phyloP scores from a whole-genome alignment of 2,329 filamentous ascomycete species.

The Stachybotrys chlorohalonatus region DNA sequence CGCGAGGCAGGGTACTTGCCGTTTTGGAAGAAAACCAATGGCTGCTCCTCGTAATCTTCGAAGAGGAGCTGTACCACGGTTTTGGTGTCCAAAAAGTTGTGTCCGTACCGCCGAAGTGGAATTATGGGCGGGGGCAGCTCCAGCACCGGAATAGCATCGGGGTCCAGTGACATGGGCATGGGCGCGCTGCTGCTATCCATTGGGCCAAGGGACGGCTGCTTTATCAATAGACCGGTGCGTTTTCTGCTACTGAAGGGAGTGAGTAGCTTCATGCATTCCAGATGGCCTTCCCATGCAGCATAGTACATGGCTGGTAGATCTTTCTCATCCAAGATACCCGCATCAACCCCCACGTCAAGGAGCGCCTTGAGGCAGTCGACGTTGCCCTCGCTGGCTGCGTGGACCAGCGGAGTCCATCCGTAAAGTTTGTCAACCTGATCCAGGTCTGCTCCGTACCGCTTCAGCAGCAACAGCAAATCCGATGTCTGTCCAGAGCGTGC shows the following conservation, averaged over 20 bases:
- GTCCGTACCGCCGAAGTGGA: slow-evolving; percentile 84
- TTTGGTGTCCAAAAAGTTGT: slow-evolving; percentile 98
- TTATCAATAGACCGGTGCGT: slow-evolving; percentile 32
- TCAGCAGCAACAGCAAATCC: slow-evolving; percentile 68
- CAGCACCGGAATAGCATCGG: slow-evolving; percentile 83
- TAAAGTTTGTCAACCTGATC: slow-evolving; percentile 94
- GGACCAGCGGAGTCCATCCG: slow-evolving; percentile 93
- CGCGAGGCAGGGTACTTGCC: slow-evolving; percentile 93
- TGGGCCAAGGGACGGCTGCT: slow-evolving; percentile 33
- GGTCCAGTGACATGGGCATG: slow-evolving; percentile 59
- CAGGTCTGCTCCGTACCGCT: slow-evolving; percentile 79
- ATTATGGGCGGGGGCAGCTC: slow-evolving; percentile 94
- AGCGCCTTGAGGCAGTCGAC: slow-evolving; percentile 78
- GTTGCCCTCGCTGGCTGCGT: slow-evolving; percentile 93
- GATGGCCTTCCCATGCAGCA: slow-evolving; percentile 92
- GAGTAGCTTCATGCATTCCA: slow-evolving; percentile 88
- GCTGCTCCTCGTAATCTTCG: slow-evolving; percentile 63
- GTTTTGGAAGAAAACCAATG: slow-evolving; percentile 92
- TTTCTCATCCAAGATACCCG: slow-evolving; percentile 82
- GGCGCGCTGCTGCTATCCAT: slow-evolving; percentile 41
- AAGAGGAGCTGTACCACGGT: slow-evolving; percentile 92
- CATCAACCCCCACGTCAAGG: slow-evolving; percentile 68
- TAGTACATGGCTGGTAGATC: slow-evolving; percentile 94
- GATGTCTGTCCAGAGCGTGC: slow-evolving; percentile 80
- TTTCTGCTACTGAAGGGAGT: slow-evolving; percentile 46